Evolutionary conservation across 2,329 filamentous ascomycete genomes (phyloP).

Genomic region (Ceratocystis harringtonii): DNA sequence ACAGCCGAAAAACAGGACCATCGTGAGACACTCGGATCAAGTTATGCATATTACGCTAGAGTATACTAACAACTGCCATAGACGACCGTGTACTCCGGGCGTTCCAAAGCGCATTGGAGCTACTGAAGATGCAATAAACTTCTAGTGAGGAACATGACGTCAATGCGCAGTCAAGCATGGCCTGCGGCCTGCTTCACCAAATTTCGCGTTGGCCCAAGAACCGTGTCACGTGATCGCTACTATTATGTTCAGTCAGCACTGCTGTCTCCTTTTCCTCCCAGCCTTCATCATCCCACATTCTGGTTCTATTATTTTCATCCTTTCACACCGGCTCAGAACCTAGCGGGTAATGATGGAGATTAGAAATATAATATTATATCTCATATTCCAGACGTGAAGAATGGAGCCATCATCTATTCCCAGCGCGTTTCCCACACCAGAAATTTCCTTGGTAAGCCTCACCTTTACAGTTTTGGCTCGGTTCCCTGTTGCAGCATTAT

Average conservation of each 20-base stretch:
- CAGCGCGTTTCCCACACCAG: background rate
- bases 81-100: slow-evolving; percentile 41
- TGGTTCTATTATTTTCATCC: background rate
- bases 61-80: background rate
- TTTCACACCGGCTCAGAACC: no score
- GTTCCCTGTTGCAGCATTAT: background rate
- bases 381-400: background rate
- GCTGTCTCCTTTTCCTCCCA: background rate
- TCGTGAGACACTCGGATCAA: slow-evolving; percentile 43
- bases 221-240: no score
- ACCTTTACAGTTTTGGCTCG: background rate
- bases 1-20: slow-evolving; percentile 64
- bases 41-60: background rate
- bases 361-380: background rate
- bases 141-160: background rate
- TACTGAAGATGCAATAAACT: slow-evolving; percentile 28
- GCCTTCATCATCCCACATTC: background rate
- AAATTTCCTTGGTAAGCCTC: background rate
- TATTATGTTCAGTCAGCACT: background rate
- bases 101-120: slow-evolving; percentile 45
- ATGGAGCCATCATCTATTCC: background rate
- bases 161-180: background rate
- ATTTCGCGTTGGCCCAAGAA: no score
- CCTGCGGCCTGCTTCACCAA: background rate
- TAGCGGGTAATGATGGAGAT: background rate